A percentile compares a stretch with the other conserved stretches of the same genome.
Conservation (phyloP, 2,329 filamentous ascomycete species). For the Trichoderma citrinoviride region DNA sequence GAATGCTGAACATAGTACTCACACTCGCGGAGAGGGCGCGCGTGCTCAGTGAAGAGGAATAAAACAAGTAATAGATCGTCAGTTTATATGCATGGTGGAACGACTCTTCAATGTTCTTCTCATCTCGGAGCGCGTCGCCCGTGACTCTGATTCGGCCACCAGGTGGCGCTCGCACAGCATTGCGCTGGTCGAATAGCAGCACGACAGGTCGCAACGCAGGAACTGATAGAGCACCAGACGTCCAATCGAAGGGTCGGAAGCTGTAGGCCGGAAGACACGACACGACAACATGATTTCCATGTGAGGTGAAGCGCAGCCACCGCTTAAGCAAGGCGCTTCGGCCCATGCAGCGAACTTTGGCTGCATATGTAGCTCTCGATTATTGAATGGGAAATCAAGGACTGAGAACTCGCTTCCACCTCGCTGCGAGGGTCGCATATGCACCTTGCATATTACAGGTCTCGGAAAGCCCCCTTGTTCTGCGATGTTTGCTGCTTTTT, state of each 20-base stretch:
- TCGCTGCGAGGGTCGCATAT: conserved; percentile 6
- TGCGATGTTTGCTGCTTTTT: background rate
- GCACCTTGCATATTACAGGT: conserved; percentile 4
- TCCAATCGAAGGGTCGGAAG: background rate
- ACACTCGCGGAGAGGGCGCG: background rate
- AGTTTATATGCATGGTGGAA: conserved; percentile 10
- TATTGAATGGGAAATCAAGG: background rate
- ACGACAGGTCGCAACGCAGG: conserved; percentile 20
- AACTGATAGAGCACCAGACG: conserved; percentile 11
- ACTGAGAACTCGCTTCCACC: conserved; percentile 1
- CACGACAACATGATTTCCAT: conserved; percentile 15
- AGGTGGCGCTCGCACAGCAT: conserved; percentile 11
- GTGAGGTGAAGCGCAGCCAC: conserved; percentile 13
- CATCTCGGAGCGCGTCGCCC: background rate
- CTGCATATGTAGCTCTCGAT: conserved; percentile 5
- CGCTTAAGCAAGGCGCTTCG: background rate
- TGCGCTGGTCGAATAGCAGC: conserved; percentile 20
- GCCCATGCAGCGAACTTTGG: conserved; percentile 9
- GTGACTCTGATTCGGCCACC: conserved; percentile 9
- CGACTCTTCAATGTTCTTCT: background rate
- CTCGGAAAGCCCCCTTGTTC: conserved; percentile 7
- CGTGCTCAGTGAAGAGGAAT: background rate
- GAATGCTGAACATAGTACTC: background rate
- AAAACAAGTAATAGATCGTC: conserved; percentile 8
- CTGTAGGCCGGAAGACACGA: conserved; percentile 9